Conservation (phyloP, 2,329 filamentous ascomycete genomes). For the Chlorencoelia australis region DNA sequence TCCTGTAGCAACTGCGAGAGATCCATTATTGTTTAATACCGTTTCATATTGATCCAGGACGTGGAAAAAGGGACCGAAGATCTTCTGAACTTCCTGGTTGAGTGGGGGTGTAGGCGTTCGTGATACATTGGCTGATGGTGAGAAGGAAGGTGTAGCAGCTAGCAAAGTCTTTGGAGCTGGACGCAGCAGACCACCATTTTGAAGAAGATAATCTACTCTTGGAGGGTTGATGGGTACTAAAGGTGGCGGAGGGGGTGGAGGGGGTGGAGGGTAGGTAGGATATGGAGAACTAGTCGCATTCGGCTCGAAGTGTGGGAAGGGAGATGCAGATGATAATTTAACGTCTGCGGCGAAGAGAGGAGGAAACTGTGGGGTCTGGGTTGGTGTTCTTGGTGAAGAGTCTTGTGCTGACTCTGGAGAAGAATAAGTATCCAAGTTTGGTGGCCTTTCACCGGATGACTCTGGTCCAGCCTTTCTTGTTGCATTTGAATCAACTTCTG, state of each 20-base stretch:
- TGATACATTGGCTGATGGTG: conserved; percentile 42
- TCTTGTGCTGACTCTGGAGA: conserved; percentile 42
- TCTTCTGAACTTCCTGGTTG: conserved; percentile 51
- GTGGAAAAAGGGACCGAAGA: conserved; percentile 76
- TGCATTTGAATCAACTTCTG: conserved; percentile 27
- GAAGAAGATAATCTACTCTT: conserved; percentile 82
- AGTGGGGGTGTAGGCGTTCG: conserved; percentile 16
- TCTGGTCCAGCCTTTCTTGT: conserved; percentile 32
- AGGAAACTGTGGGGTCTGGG: conserved; percentile 40
- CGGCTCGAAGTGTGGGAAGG: conserved; percentile 30
- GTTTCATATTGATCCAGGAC: conserved; percentile 78
- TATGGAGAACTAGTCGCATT: conserved; percentile 19
- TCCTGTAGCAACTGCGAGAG: conserved; percentile 86
- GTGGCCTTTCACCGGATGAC: conserved; percentile 29
- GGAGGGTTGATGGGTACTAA: conserved; percentile 54
- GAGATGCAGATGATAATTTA: conserved; percentile 23
- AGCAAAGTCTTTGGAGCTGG: conserved; percentile 66
- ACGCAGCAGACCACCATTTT: conserved; percentile 71
- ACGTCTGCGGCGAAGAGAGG: conserved; percentile 16
- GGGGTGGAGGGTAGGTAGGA: conserved; percentile 37
- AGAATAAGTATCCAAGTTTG: conserved; percentile 22
- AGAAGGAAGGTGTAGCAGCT: conserved; percentile 41
- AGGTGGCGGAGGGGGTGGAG: conserved; percentile 62
- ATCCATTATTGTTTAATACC: conserved; percentile 76
- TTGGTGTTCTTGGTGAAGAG: conserved; percentile 52